These are phyloP conservation scores for Diaporthe humulicola DNA, from an alignment of 2,329 filamentous ascomycete genomes.

Conservation along the genomic window DNA sequence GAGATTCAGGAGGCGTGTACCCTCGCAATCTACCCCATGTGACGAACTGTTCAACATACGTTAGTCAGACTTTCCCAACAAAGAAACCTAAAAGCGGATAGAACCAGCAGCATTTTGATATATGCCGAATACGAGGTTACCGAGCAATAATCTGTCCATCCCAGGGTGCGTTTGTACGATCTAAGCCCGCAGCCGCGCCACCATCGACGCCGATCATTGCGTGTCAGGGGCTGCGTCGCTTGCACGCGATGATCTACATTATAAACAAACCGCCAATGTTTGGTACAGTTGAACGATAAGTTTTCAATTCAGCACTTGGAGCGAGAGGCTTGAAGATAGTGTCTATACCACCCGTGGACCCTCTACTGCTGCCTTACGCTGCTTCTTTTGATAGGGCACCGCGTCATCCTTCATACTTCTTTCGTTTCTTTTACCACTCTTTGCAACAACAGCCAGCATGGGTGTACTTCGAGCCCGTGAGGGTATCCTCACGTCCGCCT, in stretches of 20 bases:
- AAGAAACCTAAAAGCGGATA: neutral
- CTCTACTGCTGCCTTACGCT: neutral
- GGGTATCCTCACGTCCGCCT: neutral
- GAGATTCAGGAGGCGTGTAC: neutral
- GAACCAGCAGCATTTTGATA: neutral
- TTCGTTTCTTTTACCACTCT: neutral
- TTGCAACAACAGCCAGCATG: neutral
- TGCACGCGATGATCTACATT: neutral
- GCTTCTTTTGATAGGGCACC: neutral
- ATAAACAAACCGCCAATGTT: neutral
- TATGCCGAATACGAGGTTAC: neutral
- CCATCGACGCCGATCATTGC: neutral
- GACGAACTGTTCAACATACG: neutral
- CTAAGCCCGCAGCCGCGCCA: neutral
- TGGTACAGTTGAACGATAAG: neutral
- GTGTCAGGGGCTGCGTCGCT: neutral
- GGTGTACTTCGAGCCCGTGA: neutral
- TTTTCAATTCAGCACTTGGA: neutral
- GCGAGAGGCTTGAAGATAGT: neutral
- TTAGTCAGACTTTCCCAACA: neutral
- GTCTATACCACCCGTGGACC: too few relatives aligned
- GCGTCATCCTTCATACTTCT: neutral
- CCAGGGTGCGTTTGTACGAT: neutral
- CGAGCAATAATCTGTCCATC: neutral
- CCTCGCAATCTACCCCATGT: neutral